These are phyloP conservation scores for Citrus trifoliata DNA, from an alignment of 345 rosid genomes.

Conservation along the genomic window DNA sequence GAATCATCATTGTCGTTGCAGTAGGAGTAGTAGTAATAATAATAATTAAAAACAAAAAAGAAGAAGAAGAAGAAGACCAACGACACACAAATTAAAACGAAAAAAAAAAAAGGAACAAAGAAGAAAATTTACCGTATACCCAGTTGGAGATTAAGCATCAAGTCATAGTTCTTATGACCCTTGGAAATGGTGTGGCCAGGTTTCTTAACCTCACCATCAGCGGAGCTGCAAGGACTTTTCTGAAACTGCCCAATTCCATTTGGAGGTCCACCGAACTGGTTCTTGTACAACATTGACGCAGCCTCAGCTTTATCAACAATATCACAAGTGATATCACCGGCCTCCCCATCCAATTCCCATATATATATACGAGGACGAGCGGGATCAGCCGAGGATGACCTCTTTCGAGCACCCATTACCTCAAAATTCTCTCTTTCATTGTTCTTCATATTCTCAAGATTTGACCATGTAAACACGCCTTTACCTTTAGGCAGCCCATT, in stretches of 20 bases:
- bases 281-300: slow-evolving; percentile 45
- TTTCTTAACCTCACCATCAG: slow-evolving; percentile 69
- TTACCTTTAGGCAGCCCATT: slow-evolving; percentile 79
- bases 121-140: slow-evolving; percentile 70
- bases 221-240: slow-evolving; percentile 71
- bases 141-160: slow-evolving; percentile 95
- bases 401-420: slow-evolving; percentile 44
- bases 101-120: neutral
- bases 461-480: slow-evolving; percentile 70
- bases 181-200: slow-evolving; percentile 89
- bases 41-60: slow-evolving; percentile 20
- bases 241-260: slow-evolving; percentile 64
- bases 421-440: slow-evolving; percentile 26
- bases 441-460: slow-evolving; percentile 75
- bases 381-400: slow-evolving; percentile 46
- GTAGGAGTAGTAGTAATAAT: too few relatives aligned
- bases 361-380: slow-evolving; percentile 60
- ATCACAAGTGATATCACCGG: slow-evolving; percentile 95
- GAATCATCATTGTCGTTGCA: neutral
- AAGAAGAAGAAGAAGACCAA: neutral
- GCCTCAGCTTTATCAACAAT: slow-evolving; percentile 80
- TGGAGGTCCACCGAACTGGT: slow-evolving; percentile 44
- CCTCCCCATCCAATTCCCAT: slow-evolving; percentile 98
- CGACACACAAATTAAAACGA: neutral
- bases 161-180: slow-evolving; percentile 92